phyloP scores from a whole-genome alignment of 163 green algal species.

The Volvox carteri region DNA sequence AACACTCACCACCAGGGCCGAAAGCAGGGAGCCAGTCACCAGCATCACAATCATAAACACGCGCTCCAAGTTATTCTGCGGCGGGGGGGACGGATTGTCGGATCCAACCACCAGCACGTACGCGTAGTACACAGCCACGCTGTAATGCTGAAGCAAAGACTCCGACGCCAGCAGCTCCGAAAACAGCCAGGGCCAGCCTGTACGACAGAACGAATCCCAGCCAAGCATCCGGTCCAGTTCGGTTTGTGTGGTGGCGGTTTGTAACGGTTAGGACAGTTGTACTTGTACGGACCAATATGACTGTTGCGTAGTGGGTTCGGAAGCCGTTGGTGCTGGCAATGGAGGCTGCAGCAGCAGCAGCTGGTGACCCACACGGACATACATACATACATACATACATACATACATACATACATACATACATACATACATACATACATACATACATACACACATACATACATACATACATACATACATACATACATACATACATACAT shows the following conservation, averaged over 20 bases:
- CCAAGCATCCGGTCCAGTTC: background rate
- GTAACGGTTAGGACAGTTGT: too few species aligned
- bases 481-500: too few species aligned
- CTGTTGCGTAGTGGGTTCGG: too few species aligned
- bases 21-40: slow-evolving; percentile 18
- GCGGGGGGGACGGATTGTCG: background rate
- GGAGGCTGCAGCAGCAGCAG: background rate
- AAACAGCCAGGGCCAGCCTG: slow-evolving; percentile 51
- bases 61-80: slow-evolving; percentile 48
- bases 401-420: too few species aligned
- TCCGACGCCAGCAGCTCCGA: background rate
- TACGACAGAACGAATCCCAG: background rate
- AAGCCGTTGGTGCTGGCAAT: background rate
- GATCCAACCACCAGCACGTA: slow-evolving; percentile 42
- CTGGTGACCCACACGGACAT: too few species aligned
- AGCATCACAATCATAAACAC: slow-evolving; percentile 41
- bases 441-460: too few species aligned
- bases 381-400: too few species aligned
- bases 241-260: background rate
- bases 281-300: too few species aligned
- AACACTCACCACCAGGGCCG: slow-evolving; percentile 38
- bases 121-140: slow-evolving; percentile 27
- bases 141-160: slow-evolving; percentile 24
- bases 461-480: too few species aligned
- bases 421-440: too few species aligned